Evolutionary conservation across 257 asterid species (phyloP).

Genomic region (Scutellaria baicalensis): DNA sequence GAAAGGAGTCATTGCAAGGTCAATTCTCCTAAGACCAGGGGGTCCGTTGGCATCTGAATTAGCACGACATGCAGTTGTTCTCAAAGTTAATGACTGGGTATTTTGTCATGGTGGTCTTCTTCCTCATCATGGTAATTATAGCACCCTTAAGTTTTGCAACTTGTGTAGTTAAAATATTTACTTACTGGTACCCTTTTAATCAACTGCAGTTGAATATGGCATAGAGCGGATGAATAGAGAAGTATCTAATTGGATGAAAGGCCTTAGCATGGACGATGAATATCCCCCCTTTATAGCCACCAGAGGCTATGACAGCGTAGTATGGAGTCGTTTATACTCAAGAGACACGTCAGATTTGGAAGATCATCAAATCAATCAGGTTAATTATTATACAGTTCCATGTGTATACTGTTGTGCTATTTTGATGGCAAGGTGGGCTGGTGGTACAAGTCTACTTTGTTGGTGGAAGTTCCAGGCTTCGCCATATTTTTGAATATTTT

Average conservation of each 20-base stretch:
- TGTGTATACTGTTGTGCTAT: neutral
- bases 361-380: slow-evolving; percentile 68
- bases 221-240: slow-evolving; percentile 73
- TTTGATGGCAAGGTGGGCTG: neutral
- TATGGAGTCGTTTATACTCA: slow-evolving; percentile 95
- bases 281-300: slow-evolving; percentile 79
- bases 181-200: neutral
- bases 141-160: neutral
- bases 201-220: slow-evolving; percentile 76
- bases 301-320: slow-evolving; percentile 93
- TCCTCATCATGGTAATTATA: slow-evolving; percentile 83
- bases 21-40: slow-evolving; percentile 82
- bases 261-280: slow-evolving; percentile 43
- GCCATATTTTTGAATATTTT: neutral
- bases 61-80: slow-evolving; percentile 74
- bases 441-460: neutral
- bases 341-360: slow-evolving; percentile 54
- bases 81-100: slow-evolving; percentile 87
- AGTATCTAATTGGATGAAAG: slow-evolving; percentile 90
- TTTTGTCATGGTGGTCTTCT: slow-evolving; percentile 98
- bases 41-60: slow-evolving; percentile 87
- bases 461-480: neutral
- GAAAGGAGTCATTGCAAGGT: slow-evolving; percentile 87
- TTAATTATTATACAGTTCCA: slow-evolving; percentile 11
- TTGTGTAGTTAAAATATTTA: neutral